Conservation (phyloP, 2,329 filamentous ascomycete species). For the Fusarium decemcellulare region DNA sequence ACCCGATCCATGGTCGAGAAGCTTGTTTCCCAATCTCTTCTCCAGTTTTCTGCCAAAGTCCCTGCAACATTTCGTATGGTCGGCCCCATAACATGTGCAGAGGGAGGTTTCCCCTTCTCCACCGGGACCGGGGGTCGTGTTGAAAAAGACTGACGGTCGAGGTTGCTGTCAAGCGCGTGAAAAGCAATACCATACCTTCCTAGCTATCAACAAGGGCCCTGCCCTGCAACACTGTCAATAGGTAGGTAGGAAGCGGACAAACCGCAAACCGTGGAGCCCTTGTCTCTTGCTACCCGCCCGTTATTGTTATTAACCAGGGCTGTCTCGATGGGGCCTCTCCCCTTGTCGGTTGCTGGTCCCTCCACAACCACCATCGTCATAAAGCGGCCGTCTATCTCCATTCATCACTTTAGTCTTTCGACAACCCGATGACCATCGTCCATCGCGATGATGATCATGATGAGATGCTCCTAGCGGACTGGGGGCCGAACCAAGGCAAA, state of each 20-base stretch:
- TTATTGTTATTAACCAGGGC: constrained; percentile 3
- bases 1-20: constrained; percentile 33
- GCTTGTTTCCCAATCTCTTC: constrained; percentile 32
- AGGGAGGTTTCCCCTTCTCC: constrained; percentile 20
- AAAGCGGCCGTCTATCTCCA: constrained; percentile 27
- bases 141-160: not conserved
- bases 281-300: not conserved
- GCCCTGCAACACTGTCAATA: constrained; percentile 10
- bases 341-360: not conserved
- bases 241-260: constrained; percentile 13
- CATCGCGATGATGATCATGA: not conserved
- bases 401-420: constrained; percentile 1
- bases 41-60: constrained; percentile 33
- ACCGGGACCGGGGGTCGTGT: constrained; percentile 23
- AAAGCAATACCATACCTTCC: not conserved
- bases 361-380: constrained; percentile 23
- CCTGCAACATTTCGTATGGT: constrained; percentile 35
- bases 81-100: constrained; percentile 16
- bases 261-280: constrained; percentile 7
- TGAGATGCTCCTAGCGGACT: constrained; percentile 8
- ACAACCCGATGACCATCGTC: constrained; percentile 3
- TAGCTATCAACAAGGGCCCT: constrained; percentile 8
- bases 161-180: constrained; percentile 22
- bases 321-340: not conserved
- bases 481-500: constrained; percentile 13